These are phyloP conservation scores for Sugiyamaella paludigena DNA, from an alignment of 1,139 yeast species.

Conservation along the genomic window DNA sequence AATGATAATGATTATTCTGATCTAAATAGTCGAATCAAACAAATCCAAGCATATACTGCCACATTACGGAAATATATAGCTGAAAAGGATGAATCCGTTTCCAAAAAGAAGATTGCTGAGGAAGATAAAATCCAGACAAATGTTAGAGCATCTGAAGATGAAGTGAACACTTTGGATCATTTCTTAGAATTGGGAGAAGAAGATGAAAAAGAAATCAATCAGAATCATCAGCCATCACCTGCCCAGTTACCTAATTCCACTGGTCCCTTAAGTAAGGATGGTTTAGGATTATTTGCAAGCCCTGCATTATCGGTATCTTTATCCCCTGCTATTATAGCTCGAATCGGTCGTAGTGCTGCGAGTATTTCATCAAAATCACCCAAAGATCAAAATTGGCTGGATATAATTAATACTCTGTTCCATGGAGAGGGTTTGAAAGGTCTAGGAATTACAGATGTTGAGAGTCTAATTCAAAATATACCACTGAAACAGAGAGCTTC, in stretches of 20 bases:
- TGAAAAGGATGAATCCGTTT: slow-evolving; percentile 24
- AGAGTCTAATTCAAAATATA: slow-evolving; percentile 27
- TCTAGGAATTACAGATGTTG: slow-evolving; percentile 28
- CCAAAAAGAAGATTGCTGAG: slow-evolving; percentile 16
- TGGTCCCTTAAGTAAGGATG: background rate
- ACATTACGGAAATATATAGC: slow-evolving; percentile 25
- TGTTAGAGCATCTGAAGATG: slow-evolving; percentile 20
- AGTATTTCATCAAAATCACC: slow-evolving; percentile 21
- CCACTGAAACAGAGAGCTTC: slow-evolving; percentile 32
- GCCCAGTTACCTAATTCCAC: too few species aligned
- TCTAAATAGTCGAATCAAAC: slow-evolving; percentile 24
- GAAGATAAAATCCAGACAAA: slow-evolving; percentile 11
- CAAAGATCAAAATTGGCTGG: slow-evolving; percentile 28
- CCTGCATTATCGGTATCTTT: slow-evolving; percentile 19
- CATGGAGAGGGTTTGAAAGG: slow-evolving; percentile 23
- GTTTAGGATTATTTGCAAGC: slow-evolving; percentile 15
- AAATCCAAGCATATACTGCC: slow-evolving; percentile 28
- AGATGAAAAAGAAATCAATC: slow-evolving; percentile 1
- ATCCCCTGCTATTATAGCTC: slow-evolving; percentile 22
- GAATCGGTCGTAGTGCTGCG: slow-evolving; percentile 23
- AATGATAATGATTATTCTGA: background rate
- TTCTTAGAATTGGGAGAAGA: slow-evolving; percentile 20
- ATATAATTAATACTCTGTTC: slow-evolving; percentile 23
- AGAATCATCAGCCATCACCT: background rate
- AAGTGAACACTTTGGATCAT: slow-evolving; percentile 25